Percentiles rank a stretch among this genome's conserved stretches.
These are phyloP conservation scores for Aspergillus candidus DNA, from an alignment of 2,329 filamentous ascomycete species.

Conservation along the genomic window DNA sequence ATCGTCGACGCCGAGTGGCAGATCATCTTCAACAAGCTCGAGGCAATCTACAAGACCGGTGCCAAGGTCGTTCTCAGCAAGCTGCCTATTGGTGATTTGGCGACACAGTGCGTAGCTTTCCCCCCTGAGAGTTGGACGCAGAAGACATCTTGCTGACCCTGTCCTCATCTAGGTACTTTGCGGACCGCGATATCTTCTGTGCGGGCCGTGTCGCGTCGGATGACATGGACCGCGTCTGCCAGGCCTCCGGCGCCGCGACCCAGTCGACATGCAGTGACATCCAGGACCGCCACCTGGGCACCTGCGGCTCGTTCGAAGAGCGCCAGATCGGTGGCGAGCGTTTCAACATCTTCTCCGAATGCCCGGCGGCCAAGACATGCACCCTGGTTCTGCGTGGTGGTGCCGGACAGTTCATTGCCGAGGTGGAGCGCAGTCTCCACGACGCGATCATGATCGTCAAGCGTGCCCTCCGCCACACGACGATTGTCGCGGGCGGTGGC, in stretches of 20 bases:
- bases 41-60: conserved; percentile 86
- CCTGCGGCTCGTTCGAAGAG: conserved; percentile 87
- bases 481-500: conserved; percentile 91
- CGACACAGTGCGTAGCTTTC: conserved; percentile 63
- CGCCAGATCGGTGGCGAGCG: conserved; percentile 94
- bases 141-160: background rate
- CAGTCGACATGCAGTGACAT: conserved; percentile 98
- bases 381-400: conserved; percentile 91
- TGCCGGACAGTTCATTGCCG: conserved; percentile 97
- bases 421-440: conserved; percentile 94
- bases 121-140: background rate
- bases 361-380: conserved; percentile 92
- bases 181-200: conserved; percentile 96
- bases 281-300: conserved; percentile 78
- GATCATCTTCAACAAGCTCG: conserved; percentile 99
- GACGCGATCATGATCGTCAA: conserved; percentile 99
- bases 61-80: conserved; percentile 97
- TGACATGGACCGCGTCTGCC: conserved; percentile 92
- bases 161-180: conserved; percentile 60
- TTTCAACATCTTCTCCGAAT: conserved; percentile 98
- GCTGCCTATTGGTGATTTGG: conserved; percentile 92
- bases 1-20: conserved; percentile 99
- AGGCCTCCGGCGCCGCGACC: conserved; percentile 84
- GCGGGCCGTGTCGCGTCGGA: conserved; percentile 85
- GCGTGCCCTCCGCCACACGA: conserved; percentile 89